phyloP scores from a whole-genome alignment of 2,329 filamentous ascomycete genomes.

The Epichloe aotearoae region DNA sequence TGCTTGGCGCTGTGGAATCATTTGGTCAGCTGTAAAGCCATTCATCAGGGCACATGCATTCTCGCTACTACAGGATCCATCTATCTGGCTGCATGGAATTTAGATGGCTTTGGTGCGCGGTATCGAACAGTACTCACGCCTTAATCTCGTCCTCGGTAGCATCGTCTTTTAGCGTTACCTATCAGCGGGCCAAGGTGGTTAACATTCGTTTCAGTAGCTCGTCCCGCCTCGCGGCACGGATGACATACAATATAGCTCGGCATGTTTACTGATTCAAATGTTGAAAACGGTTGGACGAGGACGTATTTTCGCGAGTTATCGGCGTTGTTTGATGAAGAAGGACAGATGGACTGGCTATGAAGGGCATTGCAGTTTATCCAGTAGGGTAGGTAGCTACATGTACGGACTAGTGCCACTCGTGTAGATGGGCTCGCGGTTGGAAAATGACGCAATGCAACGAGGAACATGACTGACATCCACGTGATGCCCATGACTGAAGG shows the following conservation, averaged over 20 bases:
- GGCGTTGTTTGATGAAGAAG: constrained; percentile 6
- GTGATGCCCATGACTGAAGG: too few relatives aligned
- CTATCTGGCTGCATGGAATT: neutral
- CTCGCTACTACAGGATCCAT: too few relatives aligned
- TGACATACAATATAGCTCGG: constrained; percentile 39
- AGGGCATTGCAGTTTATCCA: neutral
- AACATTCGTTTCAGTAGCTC: constrained; percentile 1
- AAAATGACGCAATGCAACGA: too few relatives aligned
- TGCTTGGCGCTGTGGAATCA: constrained; percentile 54
- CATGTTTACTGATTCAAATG: constrained; percentile 26
- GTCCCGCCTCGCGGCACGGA: neutral
- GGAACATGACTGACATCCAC: too few relatives aligned
- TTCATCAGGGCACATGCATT: neutral
- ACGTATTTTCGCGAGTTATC: constrained; percentile 1
- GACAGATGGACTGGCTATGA: neutral
- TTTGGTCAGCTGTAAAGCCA: neutral
- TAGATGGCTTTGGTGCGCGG: neutral
- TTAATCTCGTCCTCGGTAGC: constrained; percentile 53
- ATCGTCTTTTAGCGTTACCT: constrained; percentile 72
- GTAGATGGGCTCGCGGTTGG: too few relatives aligned
- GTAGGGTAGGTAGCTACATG: too few relatives aligned
- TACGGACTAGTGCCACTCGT: too few relatives aligned
- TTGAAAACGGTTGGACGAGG: neutral
- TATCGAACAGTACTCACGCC: constrained; percentile 33
- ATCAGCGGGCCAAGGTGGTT: neutral